Conservation (phyloP, 805 yeast genomes). For the Osmozyma mogii region DNA sequence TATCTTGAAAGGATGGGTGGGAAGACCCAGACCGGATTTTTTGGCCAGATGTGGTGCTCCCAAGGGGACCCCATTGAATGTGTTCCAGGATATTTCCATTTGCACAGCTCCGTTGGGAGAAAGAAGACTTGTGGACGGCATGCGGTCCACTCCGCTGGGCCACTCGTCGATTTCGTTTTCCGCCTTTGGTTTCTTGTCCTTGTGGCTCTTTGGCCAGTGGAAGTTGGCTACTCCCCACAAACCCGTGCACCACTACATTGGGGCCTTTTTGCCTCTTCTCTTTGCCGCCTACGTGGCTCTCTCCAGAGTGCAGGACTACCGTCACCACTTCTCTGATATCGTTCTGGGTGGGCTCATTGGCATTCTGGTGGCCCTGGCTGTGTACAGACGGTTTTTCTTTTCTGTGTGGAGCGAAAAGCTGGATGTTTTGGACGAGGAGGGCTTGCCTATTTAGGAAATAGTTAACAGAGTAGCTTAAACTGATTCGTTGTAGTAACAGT, state of each 20-base stretch:
- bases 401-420: neutral
- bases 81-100: conserved; percentile 14
- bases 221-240: conserved; percentile 4
- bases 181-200: conserved; percentile 38
- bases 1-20: conserved; percentile 29
- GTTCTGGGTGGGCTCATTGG: conserved; percentile 28
- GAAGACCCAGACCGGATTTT: conserved; percentile 28
- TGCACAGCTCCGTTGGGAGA: conserved; percentile 20
- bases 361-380: conserved; percentile 15
- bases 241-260: conserved; percentile 7
- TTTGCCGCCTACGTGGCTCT: conserved; percentile 20
- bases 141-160: conserved; percentile 52
- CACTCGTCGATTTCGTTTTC: conserved; percentile 48
- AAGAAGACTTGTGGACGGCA: conserved; percentile 37
- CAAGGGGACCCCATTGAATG: conserved; percentile 7
- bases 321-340: conserved; percentile 28
- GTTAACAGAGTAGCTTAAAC: no score
- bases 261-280: conserved; percentile 13
- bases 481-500: no score
- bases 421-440: neutral
- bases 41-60: conserved; percentile 19
- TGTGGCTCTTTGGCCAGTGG: conserved; percentile 43
- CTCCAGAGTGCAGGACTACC: conserved; percentile 20
- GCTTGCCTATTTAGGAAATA: no score
- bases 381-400: conserved; percentile 22